These are phyloP conservation scores for Ziziphus jujuba DNA, from an alignment of 306 rosid genomes.

Conservation along the genomic window DNA sequence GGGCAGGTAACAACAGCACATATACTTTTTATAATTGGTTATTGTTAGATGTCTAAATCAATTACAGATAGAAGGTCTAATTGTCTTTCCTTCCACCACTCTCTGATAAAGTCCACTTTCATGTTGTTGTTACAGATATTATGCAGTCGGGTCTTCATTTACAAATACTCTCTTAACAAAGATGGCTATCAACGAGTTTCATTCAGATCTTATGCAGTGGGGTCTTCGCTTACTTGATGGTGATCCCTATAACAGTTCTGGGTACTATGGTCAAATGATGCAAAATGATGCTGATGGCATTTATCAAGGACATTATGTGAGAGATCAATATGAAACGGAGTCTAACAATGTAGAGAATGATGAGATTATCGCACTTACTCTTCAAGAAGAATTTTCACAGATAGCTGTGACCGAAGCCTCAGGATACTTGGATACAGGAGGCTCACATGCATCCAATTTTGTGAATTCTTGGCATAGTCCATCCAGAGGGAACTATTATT, in stretches of 20 bases:
- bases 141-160: not conserved
- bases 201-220: constrained; percentile 66
- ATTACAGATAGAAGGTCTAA: too few relatives aligned
- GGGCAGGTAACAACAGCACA: not conserved
- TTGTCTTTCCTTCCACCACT: not conserved
- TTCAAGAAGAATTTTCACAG: constrained; percentile 74
- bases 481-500: constrained; percentile 44
- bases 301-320: constrained; percentile 42
- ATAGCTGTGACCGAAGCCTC: constrained; percentile 53
- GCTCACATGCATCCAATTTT: constrained; percentile 40
- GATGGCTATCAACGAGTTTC: constrained; percentile 60
- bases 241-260: constrained; percentile 55
- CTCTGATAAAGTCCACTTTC: not conserved
- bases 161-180: constrained; percentile 17
- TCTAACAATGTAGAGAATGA: constrained; percentile 64
- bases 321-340: constrained; percentile 48
- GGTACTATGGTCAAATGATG: constrained; percentile 42
- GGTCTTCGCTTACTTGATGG: constrained; percentile 54
- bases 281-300: constrained; percentile 41
- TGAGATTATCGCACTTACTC: constrained; percentile 69
- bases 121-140: constrained; percentile 24
- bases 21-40: not conserved
- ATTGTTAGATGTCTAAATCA: too few relatives aligned
- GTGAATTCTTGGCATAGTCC: constrained; percentile 55
- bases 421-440: constrained; percentile 40